Evolutionary conservation across 1,284 basidiomycete genomes (phyloP).

Genomic region (Boletus hoseneyae): DNA sequence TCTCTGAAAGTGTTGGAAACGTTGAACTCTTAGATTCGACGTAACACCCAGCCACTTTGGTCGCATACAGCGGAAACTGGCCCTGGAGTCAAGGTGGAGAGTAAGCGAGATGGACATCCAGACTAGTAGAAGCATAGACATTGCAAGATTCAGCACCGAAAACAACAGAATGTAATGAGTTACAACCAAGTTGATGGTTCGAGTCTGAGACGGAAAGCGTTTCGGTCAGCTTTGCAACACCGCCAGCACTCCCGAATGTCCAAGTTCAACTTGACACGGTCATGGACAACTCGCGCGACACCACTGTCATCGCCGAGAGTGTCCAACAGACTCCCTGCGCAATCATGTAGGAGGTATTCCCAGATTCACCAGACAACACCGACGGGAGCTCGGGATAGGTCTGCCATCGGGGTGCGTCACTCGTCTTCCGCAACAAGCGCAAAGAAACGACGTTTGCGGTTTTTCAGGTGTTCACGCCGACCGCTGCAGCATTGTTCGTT

Average conservation of each 20-base stretch:
- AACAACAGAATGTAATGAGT: too few relatives aligned
- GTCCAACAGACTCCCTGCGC: neutral
- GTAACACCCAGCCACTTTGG: too few relatives aligned
- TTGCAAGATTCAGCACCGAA: too few relatives aligned
- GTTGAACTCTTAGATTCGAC: too few relatives aligned
- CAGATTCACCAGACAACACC: conserved; percentile 21
- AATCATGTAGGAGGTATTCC: conserved; percentile 16
- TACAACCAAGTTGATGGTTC: too few relatives aligned
- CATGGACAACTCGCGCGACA: conserved; percentile 12
- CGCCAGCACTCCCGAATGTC: conserved; percentile 15
- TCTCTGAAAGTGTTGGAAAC: too few relatives aligned
- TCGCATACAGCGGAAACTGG: too few relatives aligned
- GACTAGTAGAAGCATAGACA: too few relatives aligned
- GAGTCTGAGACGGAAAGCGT: too few relatives aligned
- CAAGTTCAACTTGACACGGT: conserved; percentile 17
- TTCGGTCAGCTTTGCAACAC: too few relatives aligned
- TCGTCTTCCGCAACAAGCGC: neutral
- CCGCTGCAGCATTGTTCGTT: conserved; percentile 80
- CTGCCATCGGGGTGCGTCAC: conserved; percentile 42
- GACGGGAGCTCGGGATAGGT: conserved; percentile 35
- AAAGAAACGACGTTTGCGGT: neutral
- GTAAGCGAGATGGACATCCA: too few relatives aligned
- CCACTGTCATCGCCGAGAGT: neutral
- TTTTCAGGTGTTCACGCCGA: conserved; percentile 81
- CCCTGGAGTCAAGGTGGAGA: too few relatives aligned